These are phyloP conservation scores for Claviceps quebecensis DNA, from an alignment of 2,329 filamentous ascomycete genomes.

Conservation along the genomic window DNA sequence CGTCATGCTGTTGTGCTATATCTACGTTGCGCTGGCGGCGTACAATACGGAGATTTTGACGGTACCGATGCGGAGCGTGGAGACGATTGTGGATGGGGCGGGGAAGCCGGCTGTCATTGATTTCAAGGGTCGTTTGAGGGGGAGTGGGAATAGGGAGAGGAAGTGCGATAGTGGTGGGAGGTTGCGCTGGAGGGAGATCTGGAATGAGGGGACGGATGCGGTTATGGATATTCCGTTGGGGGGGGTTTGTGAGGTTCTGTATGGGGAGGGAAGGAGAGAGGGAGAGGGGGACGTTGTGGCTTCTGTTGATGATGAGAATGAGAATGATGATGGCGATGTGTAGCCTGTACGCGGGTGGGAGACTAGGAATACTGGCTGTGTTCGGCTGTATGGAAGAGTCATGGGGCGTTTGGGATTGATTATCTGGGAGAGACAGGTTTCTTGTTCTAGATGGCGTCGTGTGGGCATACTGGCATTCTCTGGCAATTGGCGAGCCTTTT, in stretches of 20 bases:
- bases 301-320: constrained; percentile 1
- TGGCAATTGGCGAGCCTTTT: too few relatives aligned
- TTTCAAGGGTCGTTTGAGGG: constrained; percentile 41
- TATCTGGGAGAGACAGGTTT: too few relatives aligned
- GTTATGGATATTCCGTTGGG: constrained; percentile 95
- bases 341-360: too few relatives aligned
- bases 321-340: neutral
- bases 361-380: too few relatives aligned
- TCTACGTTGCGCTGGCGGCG: constrained; percentile 79
- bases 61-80: constrained; percentile 60
- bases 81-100: constrained; percentile 84
- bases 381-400: too few relatives aligned
- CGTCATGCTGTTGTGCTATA: constrained; percentile 78
- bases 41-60: constrained; percentile 90
- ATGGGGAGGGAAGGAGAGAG: constrained; percentile 43
- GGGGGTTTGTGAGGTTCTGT: constrained; percentile 88
- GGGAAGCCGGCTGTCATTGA: constrained; percentile 78
- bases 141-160: constrained; percentile 22
- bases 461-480: too few relatives aligned
- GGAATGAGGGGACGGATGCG: constrained; percentile 88
- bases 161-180: constrained; percentile 22
- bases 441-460: too few relatives aligned
- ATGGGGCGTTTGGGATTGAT: too few relatives aligned
- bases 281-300: neutral
- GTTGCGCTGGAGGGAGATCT: constrained; percentile 65